Percentiles rank a stretch among this genome's conserved stretches.
Evolutionary conservation across 345 rosid species (phyloP).

Genomic region (Acer saccharum): DNA sequence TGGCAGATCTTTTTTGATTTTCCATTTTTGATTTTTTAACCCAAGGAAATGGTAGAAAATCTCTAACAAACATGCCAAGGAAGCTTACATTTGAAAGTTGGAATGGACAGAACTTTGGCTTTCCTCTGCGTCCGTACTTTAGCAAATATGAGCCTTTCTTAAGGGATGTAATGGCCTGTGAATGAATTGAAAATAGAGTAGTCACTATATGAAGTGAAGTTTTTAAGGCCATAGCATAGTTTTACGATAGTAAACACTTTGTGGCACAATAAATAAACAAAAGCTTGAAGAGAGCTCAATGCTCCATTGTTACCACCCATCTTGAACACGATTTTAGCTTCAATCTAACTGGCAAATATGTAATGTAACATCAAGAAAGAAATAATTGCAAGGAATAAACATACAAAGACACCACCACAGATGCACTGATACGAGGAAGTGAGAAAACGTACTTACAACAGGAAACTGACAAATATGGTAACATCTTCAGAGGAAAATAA

Average conservation of each 20-base stretch:
- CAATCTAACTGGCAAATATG: neutral
- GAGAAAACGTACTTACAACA: neutral
- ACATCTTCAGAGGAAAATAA: neutral
- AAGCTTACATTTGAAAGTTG: slow-evolving; percentile 71
- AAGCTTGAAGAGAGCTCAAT: neutral
- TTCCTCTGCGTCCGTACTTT: slow-evolving; percentile 89
- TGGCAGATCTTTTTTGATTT: neutral
- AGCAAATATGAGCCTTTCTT: slow-evolving; percentile 85
- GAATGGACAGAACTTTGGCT: slow-evolving; percentile 90
- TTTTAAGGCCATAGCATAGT: neutral
- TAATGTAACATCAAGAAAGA: neutral
- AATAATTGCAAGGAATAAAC: neutral
- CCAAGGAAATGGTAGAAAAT: neutral
- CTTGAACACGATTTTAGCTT: neutral
- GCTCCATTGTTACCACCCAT: neutral
- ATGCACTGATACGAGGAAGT: neutral
- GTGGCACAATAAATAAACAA: slow-evolving; percentile 1
- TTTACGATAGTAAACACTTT: neutral
- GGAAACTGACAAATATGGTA: neutral
- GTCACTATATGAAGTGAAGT: neutral
- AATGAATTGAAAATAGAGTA: neutral
- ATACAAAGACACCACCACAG: neutral
- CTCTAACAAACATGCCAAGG: neutral
- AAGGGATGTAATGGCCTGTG: slow-evolving; percentile 76
- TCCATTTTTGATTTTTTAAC: neutral